Evolutionary conservation across 169 alveolate genomes (phyloP), one percentile per base, ranked within the genome.

Genomic region (Eimeria maxima): DNA sequence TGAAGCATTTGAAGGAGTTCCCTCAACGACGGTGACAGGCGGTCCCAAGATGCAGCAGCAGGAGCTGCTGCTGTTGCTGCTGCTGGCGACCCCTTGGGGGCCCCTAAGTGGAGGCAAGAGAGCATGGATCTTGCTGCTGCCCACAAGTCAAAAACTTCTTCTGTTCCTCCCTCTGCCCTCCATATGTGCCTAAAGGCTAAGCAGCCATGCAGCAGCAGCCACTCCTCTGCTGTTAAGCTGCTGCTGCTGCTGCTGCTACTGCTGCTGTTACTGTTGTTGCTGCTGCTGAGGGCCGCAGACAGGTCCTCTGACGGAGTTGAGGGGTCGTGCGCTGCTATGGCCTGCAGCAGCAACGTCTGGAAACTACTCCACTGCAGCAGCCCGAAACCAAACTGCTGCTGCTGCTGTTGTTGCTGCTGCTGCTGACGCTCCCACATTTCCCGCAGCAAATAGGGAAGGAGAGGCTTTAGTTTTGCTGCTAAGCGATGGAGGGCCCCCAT

Each of bases 381-480:
- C 42, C 90, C 90, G 50, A 81, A 81, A 33, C 90, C 90, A 22
- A 47, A 81, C 90, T 14, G 47, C 73, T 76, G 63, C 50, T 45
- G 87, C 87, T 76, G 87, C 87, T 76, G 87, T 60, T 76, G 87
- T 33, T 76, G 87, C 87, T 50, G 90, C 90, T 45, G 90, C 71
- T 81, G 90, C 65, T 81, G 65, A 4, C 38, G 90, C 73, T n/a
- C 73, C 65, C 90, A 50, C 65, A 81, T 29, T 7, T 33, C 73
- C 71, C 16, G 24, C 50, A 81, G 90, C 20, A 81, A 53, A 22
- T 27, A 22, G 14, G 73, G 73, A 10, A 81, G 71, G 42, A 81
- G 29, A 33, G 90, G 90, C 45, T 8, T 57, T 45, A 81, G 73
- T 50, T 81, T 81, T 33, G 45, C 45, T 24, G 90, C 65, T 14